These are phyloP conservation scores for Castanea sativa DNA, from an alignment of 306 rosid genomes.

Conservation along the genomic window DNA sequence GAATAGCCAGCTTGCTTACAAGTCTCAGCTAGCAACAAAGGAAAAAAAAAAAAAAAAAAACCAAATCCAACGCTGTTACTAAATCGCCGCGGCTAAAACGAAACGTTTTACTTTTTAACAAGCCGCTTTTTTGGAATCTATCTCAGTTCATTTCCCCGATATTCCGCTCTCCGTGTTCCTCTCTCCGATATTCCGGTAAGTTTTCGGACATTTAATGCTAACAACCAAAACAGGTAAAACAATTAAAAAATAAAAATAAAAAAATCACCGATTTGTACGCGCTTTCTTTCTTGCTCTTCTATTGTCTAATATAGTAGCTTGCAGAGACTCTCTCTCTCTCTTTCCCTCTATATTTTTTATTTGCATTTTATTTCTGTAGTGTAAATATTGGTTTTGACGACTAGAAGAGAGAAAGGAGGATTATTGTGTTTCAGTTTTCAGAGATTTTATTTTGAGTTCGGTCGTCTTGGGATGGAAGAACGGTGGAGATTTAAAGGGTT, in stretches of 20 bases:
- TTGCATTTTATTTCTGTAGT: neutral
- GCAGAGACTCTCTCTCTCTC: neutral
- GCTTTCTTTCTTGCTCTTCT: conserved; percentile 31
- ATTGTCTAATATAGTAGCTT: neutral
- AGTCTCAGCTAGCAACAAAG: neutral
- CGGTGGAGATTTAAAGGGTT: conserved; percentile 35
- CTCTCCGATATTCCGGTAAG: conserved; percentile 11
- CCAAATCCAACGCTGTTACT: conserved; percentile 7
- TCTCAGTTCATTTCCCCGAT: conserved; percentile 3
- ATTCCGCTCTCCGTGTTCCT: conserved; percentile 5
- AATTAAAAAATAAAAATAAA: neutral
- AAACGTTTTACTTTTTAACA: neutral
- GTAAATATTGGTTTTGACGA: neutral
- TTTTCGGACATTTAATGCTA: neutral
- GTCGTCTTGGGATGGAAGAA: conserved; percentile 33
- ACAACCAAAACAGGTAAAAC: neutral
- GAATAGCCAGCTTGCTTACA: neutral
- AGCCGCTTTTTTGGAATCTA: conserved; percentile 14
- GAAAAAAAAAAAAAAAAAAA: neutral
- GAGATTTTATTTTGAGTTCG: neutral
- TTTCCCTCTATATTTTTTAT: neutral
- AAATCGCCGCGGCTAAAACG: conserved; percentile 7
- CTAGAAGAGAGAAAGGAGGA: neutral
- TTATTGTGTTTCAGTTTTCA: neutral
- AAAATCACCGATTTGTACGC: conserved; percentile 39